phyloP scores from a whole-genome alignment of 139 green algal species.

The Chlamydomonas schloesseri region DNA sequence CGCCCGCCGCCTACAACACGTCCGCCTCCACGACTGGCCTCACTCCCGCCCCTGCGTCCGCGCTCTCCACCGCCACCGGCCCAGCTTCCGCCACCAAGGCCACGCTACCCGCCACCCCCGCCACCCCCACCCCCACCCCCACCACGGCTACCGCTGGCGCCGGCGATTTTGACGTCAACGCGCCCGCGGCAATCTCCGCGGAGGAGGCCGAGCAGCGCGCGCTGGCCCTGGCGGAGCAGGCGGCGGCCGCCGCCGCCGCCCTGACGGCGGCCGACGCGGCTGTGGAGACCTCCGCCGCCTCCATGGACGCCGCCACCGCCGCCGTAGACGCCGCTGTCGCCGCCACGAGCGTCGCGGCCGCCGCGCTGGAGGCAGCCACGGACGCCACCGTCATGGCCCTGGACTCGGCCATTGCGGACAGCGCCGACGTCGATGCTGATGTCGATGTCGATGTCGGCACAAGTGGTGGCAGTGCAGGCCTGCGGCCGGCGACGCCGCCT shows the following conservation, averaged over 20 bases:
- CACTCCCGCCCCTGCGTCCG: no score
- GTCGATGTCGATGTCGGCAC: background rate
- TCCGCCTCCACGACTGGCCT: no score
- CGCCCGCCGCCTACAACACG: no score
- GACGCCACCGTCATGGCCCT: constrained; percentile 17
- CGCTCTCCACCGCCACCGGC: no score
- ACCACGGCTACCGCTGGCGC: no score
- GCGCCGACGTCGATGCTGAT: background rate
- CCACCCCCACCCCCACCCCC: no score
- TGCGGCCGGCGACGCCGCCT: no score
- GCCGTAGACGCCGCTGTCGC: background rate
- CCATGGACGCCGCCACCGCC: constrained; percentile 13
- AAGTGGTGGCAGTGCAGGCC: background rate
- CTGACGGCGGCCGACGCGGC: constrained; percentile 12
- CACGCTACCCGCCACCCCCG: no score
- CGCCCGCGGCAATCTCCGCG: no score
- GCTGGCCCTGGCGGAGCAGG: background rate
- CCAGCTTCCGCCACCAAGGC: no score
- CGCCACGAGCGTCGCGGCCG: constrained; percentile 5
- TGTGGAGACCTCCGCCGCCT: background rate
- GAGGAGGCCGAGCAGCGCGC: no score
- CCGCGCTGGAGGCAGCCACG: constrained; percentile 18
- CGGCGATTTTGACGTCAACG: no score
- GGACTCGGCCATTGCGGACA: background rate
- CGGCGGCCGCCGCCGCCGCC: background rate